Conservation (phyloP, 2,329 filamentous ascomycete species). For the Penicillium sp. region DNA sequence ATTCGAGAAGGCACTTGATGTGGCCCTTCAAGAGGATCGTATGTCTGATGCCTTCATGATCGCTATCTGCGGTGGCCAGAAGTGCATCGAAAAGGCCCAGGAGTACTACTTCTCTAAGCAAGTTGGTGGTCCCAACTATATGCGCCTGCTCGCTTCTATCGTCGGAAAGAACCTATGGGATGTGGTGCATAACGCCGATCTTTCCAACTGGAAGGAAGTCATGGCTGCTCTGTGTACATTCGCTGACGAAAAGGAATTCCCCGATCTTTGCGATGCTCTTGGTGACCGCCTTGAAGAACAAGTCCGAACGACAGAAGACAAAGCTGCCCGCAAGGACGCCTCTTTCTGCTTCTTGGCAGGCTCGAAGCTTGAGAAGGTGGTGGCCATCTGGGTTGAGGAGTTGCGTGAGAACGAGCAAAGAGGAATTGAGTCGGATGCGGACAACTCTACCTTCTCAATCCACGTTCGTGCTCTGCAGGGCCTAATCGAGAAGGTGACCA, state of each 20-base stretch:
- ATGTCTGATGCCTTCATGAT: constrained; percentile 97
- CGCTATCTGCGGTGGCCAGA: constrained; percentile 91
- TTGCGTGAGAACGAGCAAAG: constrained; percentile 79
- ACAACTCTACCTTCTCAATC: constrained; percentile 83
- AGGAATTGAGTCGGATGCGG: constrained; percentile 64
- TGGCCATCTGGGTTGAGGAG: constrained; percentile 88
- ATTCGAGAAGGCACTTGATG: constrained; percentile 83
- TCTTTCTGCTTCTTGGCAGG: constrained; percentile 95
- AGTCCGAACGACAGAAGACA: constrained; percentile 54
- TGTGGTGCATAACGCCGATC: constrained; percentile 90
- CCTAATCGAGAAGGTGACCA: constrained; percentile 96
- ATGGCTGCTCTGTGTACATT: constrained; percentile 97
- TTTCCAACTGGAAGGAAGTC: constrained; percentile 92
- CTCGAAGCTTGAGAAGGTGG: constrained; percentile 95
- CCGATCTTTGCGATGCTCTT: constrained; percentile 89
- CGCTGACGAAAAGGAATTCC: constrained; percentile 84
- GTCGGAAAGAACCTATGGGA: constrained; percentile 98
- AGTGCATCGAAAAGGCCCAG: constrained; percentile 91
- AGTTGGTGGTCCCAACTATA: constrained; percentile 79
- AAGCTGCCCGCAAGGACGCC: constrained; percentile 71
- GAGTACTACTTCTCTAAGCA: constrained; percentile 83
- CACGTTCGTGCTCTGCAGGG: constrained; percentile 84
- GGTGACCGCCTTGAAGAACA: constrained; percentile 84
- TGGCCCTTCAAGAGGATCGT: constrained; percentile 82
- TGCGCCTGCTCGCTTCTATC: constrained; percentile 84